Evolutionary conservation across 1,139 yeast genomes (phyloP).

Genomic region (Candida sanyaensis): DNA sequence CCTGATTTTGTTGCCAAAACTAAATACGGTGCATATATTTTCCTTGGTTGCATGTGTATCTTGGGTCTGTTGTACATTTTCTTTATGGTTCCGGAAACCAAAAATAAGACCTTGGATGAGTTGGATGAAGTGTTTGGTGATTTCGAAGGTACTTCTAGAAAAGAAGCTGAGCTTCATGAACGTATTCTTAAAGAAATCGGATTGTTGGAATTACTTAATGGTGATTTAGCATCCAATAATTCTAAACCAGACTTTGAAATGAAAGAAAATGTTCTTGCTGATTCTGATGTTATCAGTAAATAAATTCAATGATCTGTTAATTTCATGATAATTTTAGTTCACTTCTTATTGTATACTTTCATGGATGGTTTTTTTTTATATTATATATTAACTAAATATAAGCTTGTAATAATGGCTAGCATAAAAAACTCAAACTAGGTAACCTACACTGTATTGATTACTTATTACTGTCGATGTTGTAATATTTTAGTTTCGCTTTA

Average conservation of each 20-base stretch:
- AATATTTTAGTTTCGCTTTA: no score
- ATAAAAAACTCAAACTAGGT: no score
- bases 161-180: constrained; percentile 12
- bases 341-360: no score
- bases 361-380: no score
- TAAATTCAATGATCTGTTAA: neutral
- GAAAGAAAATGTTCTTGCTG: neutral
- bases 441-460: no score
- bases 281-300: constrained; percentile 19
- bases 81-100: constrained; percentile 33
- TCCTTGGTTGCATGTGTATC: constrained; percentile 23
- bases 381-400: no score
- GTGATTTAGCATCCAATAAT: neutral
- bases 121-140: constrained; percentile 27
- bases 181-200: constrained; percentile 13
- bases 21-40: constrained; percentile 23
- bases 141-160: constrained; percentile 13
- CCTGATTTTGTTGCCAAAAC: constrained; percentile 28
- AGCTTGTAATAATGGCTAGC: no score
- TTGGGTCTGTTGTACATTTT: constrained; percentile 25
- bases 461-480: no score
- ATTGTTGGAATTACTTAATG: constrained; percentile 10
- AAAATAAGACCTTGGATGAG: constrained; percentile 32
- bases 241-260: neutral
- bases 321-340: no score